Conservation (phyloP, 1,139 yeast species). For the Blastobotrys elegans region DNA sequence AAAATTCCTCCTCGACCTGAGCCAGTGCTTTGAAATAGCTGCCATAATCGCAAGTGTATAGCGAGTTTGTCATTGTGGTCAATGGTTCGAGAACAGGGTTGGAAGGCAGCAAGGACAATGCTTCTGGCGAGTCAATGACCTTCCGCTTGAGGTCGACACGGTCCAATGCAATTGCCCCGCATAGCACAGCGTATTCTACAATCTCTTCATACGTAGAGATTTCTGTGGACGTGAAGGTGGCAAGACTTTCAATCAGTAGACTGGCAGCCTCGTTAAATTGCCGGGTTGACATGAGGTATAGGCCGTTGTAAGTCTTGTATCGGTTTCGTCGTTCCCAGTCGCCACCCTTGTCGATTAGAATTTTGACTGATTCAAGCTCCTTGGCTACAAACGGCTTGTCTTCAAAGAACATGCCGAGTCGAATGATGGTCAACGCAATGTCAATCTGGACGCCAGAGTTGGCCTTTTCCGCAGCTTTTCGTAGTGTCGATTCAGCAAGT, state of each 20-base stretch:
- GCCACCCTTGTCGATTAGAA: constrained; percentile 88
- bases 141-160: constrained; percentile 81
- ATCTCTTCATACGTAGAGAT: constrained; percentile 84
- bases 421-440: constrained; percentile 68
- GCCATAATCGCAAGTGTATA: constrained; percentile 85
- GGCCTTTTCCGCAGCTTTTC: constrained; percentile 72
- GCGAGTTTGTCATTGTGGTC: constrained; percentile 74
- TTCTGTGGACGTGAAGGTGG: constrained; percentile 96
- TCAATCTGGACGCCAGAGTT: constrained; percentile 91
- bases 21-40: constrained; percentile 74
- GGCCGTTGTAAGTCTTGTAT: constrained; percentile 85
- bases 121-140: constrained; percentile 91
- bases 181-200: constrained; percentile 80
- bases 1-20: constrained; percentile 69
- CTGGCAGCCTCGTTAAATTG: constrained; percentile 80
- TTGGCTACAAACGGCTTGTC: constrained; percentile 68
- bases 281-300: constrained; percentile 78
- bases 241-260: constrained; percentile 80
- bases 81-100: constrained; percentile 74
- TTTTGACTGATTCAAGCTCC: constrained; percentile 68
- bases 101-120: constrained; percentile 71
- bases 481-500: constrained; percentile 67
- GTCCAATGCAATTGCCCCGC: constrained; percentile 77
- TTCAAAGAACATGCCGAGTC: constrained; percentile 83
- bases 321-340: constrained; percentile 99